These are phyloP conservation scores for Saturnispora serradocipensis DNA, from an alignment of 805 yeast species.

Conservation along the genomic window DNA sequence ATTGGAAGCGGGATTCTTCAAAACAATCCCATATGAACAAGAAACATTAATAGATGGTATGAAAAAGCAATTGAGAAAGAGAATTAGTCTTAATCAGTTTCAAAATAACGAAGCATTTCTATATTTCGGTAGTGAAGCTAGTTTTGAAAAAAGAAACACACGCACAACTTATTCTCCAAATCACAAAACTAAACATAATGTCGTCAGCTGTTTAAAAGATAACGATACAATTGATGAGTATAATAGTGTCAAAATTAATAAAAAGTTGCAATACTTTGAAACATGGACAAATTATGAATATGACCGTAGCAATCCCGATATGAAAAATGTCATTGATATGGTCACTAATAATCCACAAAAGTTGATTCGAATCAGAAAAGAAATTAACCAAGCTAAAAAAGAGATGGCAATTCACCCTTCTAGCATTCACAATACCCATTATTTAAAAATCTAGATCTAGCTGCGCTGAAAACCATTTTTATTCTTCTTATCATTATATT, in stretches of 20 bases:
- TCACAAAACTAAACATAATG: not conserved
- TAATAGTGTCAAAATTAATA: not conserved
- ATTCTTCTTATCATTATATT: not conserved
- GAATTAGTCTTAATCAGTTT: not conserved
- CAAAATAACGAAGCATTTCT: not conserved
- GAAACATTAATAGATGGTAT: not conserved
- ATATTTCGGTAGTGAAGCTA: not conserved
- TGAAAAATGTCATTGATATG: constrained; percentile 39
- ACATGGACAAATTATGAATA: constrained; percentile 45
- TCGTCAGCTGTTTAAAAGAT: constrained; percentile 11
- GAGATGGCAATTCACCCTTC: constrained; percentile 63
- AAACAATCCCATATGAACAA: not conserved
- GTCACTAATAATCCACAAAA: constrained; percentile 37
- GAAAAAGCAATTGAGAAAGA: not conserved
- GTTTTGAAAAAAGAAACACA: not conserved
- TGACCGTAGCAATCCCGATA: constrained; percentile 43
- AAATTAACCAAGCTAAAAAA: constrained; percentile 51
- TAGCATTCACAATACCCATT: constrained; percentile 56
- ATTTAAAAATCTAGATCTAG: constrained; percentile 34
- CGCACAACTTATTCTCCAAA: not conserved
- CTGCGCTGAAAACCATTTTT: not conserved
- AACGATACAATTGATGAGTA: not conserved
- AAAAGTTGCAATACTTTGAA: constrained; percentile 18
- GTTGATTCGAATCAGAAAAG: constrained; percentile 50
- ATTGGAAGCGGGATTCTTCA: constrained; percentile 33